A percentile compares a stretch with the other conserved stretches of the same genome.
These are phyloP conservation scores for Lyophyllum shimeji DNA, from an alignment of 768 basidiomycete genomes.

Conservation along the genomic window DNA sequence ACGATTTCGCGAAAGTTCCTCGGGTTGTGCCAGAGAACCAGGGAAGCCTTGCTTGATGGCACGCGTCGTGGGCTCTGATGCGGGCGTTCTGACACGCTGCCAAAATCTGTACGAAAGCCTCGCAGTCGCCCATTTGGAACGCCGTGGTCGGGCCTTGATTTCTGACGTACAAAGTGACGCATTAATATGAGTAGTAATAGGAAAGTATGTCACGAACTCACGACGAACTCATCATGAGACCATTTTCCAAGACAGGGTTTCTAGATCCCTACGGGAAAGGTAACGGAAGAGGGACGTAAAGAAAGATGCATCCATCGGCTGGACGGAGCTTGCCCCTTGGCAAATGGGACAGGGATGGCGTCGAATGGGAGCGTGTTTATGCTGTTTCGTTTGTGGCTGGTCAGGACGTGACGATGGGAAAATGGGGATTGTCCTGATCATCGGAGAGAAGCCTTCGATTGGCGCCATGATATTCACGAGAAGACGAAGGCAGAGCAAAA, in stretches of 20 bases:
- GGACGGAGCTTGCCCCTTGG: slow-evolving; percentile 1
- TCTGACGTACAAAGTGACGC: slow-evolving; percentile 12
- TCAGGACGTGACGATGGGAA: slow-evolving; percentile 1
- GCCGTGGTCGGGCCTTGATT: slow-evolving; percentile 1
- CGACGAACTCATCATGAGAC: slow-evolving; percentile 11
- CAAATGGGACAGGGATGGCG: not conserved
- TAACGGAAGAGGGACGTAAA: not conserved
- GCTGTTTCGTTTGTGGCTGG: not conserved
- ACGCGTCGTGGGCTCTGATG: not conserved
- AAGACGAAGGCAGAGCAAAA: not conserved
- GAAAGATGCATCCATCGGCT: slow-evolving; percentile 1
- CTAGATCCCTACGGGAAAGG: not conserved
- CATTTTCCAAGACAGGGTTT: slow-evolving; percentile 14
- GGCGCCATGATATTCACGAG: not conserved
- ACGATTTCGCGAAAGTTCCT: not conserved
- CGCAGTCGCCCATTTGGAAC: not conserved
- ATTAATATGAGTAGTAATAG: slow-evolving; percentile 1
- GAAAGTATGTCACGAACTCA: slow-evolving; percentile 3
- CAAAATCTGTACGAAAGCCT: not conserved
- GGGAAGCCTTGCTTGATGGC: slow-evolving; percentile 8
- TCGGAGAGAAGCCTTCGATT: slow-evolving; percentile 2
- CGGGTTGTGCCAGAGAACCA: slow-evolving; percentile 3
- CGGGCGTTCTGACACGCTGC: not conserved
- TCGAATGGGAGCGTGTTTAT: slow-evolving; percentile 1
- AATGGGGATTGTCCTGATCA: not conserved